Evolutionary conservation across 257 asterid genomes (phyloP), one percentile per base, ranked within the genome.

Genomic region (Capsicum pubescens): DNA sequence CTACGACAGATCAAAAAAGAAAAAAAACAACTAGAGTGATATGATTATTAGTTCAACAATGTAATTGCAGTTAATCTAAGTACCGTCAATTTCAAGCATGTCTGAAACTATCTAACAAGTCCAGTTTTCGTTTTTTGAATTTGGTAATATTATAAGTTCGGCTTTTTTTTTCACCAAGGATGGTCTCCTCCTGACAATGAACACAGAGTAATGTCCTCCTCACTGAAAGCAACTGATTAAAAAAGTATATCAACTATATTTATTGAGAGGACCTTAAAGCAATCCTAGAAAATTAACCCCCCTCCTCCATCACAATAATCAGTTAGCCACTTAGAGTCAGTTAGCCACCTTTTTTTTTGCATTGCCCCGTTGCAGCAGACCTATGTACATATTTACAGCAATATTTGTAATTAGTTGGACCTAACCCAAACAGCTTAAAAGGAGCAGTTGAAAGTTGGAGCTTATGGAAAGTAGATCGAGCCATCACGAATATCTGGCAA

Each of bases 131-230:
- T 35, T 67, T 36, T 35, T 67, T 7, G 3, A 50, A 50, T 8
- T 1, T 8, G 11, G 55, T 9, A 61, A 61, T 21, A 61, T 19
- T 19, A 9, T 63, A 26, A 35, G 46, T 35, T 32, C 21, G 3
- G 52, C 48, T 2, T 52, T 54, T 52, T 26, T 46, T 13, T 52
- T 52, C 81, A 52, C 63, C 63, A 52, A 76, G 21, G 52, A 26
- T 32, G 63, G 3, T 52, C 61, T 21, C 80, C 44, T 12, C 64
- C 14, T 14, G 32, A 77, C 26, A 54, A 77, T 35, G 54, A 77
- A 77, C 64, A 77, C 64, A 26, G 82, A 54, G 19, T 26, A 77
- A 26, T 54, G 64, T 54, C 63, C 50, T 77, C 48, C 82, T 77
- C 64, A 26, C 26, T 54, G 64, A 77, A 52, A 54, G 21, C 81